Base-by-base conservation (phyloP, 2,329 filamentous ascomycete species). In the Chaetomiaceae sp. region DNA sequence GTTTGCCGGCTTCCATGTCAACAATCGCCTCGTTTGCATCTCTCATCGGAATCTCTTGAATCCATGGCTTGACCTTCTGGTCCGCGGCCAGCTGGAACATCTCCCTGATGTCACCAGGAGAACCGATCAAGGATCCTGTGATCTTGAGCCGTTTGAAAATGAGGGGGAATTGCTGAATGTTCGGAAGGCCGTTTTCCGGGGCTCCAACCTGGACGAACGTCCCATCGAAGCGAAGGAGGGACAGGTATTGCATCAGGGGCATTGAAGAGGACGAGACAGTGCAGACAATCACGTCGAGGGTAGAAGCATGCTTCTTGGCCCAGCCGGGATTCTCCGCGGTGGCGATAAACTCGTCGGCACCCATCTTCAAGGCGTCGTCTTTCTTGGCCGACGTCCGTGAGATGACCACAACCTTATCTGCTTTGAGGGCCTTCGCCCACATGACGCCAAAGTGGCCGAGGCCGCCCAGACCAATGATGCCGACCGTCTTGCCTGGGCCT, bases 371-470 rank as follows among this genome's bases (percentile, higher is more conserved):
- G 1, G 76, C 80, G 60, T 85, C 81, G 0, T 71, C 73, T 49
- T 71, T 73, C 72, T 85, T 85, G 46, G 66, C 66, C 5, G 66
- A 67, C 5, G 71, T 74, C 25, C 81, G 74, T 8, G 79, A 83
- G 60, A 85, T 82, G 11, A 75, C 81, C 7, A 83, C 75, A 4
- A 85, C 77, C 42, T 75, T 75, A 51, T 85, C 80, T 16, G 80
- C 80, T 13, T 80, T 81, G 10, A 89, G 68, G 1, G 86, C 85
- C 66, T 82, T 84, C 1, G 86, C 86, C 63, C 82, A 87, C 40
- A 87, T 69, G 11, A 89, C 69, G 2, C 79, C 86, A 57, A 88
- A 83, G 67, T 89, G 85, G 0, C 85, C 85, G 1, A 89, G 67
- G 1, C 85, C 85, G 3, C 86, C 85, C 21, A 89, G 72, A 1